Base-by-base conservation (phyloP, 1,284 basidiomycete species). In the Leccinum fallax region DNA sequence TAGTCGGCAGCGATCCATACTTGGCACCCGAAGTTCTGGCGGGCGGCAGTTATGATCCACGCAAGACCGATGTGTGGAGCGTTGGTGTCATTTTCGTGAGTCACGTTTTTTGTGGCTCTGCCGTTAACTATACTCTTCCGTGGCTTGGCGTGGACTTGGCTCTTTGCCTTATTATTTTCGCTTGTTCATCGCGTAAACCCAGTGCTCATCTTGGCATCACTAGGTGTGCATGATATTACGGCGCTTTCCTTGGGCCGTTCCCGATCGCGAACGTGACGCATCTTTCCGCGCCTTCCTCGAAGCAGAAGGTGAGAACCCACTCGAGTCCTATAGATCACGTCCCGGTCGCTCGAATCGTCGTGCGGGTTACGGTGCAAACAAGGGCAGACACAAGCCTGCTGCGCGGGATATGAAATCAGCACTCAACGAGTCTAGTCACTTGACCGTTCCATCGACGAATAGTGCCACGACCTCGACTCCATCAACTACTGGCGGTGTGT, bases 221-320 rank as follows among this genome's bases (percentile, higher is more conserved):
- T 53, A 74, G 72, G 72, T 76, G 1, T 99, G 97, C 82, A 99
- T 99, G 97, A 83, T 97, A 64, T 85, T 99, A 53, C 85, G 97
- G 57, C 86, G 97, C 56, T 99, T 99, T 83, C 97, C 97, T 2
- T 99, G 97, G 97, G 98, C 96, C 79, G 91, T 98, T 62, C 96
- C 97, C 24, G 97, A 99, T 76, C 83, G 89, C 71, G 97, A 97
- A 84, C 88, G 88, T 34, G 97, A 99, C 73, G 86, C 93, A 58
- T 93, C 89, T 73, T 99, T 94, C 82, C 85, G 90, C 64, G 88
- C 94, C 8, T 99, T 97, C 73, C 90, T 98, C 67, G 85, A 90
- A 67, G 93, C 95, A 28, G 75, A 74, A 59, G 71, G 72, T 13
- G 68, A 69, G 54, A 72, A 63, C 59, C 74, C 72, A 8, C 36